Evolutionary conservation across 345 rosid genomes (phyloP), one percentile per base, ranked within the genome.

Genomic region (Eucalyptus curtisii): DNA sequence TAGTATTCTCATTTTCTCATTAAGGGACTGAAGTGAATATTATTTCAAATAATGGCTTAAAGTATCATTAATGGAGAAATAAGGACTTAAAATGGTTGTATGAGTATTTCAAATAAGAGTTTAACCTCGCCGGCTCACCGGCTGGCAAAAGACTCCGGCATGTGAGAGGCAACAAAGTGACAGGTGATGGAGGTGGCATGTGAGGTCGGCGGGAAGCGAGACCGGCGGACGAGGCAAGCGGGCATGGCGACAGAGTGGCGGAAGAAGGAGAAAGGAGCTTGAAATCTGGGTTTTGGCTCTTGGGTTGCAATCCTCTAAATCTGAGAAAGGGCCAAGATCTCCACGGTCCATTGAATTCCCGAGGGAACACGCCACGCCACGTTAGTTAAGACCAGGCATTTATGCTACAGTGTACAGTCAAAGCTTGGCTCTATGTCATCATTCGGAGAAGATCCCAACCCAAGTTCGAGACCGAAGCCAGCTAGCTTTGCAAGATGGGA

Each of bases 131-230:
- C 0, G 52, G 52, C 52, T 49, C 4, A 19, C 2, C 4, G 1
- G 24, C 10, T 0, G 0, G 10, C 10, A 52, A 52, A 7, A 52
- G 7, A 52, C 55, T 19, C 0, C 3, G 24, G 55, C 24, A 52
- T 7, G 55, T 52, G 24, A 52, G 24, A 24, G 19, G 33, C 71
- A 30, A 30, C 33, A 27, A 61, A 61, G 71, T 61, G 71, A 27
- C 2, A 1, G 33, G 71, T 4, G 7, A 61, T 6, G 71, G 71
- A 30, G 17, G 71, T 52, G 71, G 68, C 17, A 30, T 10, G 33
- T 13, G 33, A 61, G 31, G 33, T 61, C 8, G 61, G 61, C 11
- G 1, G 13, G 61, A 24, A 55, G 61, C 13, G 12, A 55, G 13
- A 55, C 12, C 25, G 61, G 30, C 6, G 12, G 27, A 9, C 30